Conservation (phyloP, 352 stramenopile genomes). For the Globisporangium spinosum region DNA sequence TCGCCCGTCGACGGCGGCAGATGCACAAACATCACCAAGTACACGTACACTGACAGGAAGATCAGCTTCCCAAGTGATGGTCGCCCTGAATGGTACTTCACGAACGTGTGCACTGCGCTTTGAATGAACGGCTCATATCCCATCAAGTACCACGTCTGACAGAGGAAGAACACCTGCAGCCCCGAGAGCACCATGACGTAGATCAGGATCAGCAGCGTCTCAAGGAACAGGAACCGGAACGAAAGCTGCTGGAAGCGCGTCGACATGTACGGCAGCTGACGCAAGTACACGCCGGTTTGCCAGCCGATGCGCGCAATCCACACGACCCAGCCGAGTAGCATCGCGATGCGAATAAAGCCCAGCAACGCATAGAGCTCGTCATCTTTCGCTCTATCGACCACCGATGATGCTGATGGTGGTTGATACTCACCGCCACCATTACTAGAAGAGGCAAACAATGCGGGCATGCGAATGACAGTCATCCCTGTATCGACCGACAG, state of each 20-base stretch:
- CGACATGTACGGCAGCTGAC: slow-evolving; percentile 77
- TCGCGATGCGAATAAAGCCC: slow-evolving; percentile 49
- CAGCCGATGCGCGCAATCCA: slow-evolving; percentile 66
- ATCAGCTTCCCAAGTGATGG: slow-evolving; percentile 67
- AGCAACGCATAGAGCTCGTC: slow-evolving; percentile 66
- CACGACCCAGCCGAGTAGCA: slow-evolving; percentile 66
- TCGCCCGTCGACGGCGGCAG: slow-evolving; percentile 51
- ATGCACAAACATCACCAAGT: slow-evolving; percentile 83
- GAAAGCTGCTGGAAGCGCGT: slow-evolving; percentile 85
- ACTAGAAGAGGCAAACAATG: slow-evolving; percentile 30
- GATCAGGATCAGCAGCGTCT: slow-evolving; percentile 71
- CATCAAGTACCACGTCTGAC: slow-evolving; percentile 61
- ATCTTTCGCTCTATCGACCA: slow-evolving; percentile 21
- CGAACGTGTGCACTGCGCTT: slow-evolving; percentile 63
- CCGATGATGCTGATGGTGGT: not conserved
- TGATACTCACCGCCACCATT: not conserved
- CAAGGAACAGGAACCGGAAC: slow-evolving; percentile 79
- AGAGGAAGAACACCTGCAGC: slow-evolving; percentile 60
- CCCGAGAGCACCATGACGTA: slow-evolving; percentile 69
- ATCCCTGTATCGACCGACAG: slow-evolving; percentile 55
- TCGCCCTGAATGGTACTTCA: slow-evolving; percentile 45
- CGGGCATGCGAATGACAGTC: slow-evolving; percentile 63
- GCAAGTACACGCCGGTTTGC: slow-evolving; percentile 54
- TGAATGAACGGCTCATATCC: slow-evolving; percentile 70
- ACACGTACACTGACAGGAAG: slow-evolving; percentile 82